Conservation (phyloP, 306 rosid species). For the Citrullus amarus region DNA sequence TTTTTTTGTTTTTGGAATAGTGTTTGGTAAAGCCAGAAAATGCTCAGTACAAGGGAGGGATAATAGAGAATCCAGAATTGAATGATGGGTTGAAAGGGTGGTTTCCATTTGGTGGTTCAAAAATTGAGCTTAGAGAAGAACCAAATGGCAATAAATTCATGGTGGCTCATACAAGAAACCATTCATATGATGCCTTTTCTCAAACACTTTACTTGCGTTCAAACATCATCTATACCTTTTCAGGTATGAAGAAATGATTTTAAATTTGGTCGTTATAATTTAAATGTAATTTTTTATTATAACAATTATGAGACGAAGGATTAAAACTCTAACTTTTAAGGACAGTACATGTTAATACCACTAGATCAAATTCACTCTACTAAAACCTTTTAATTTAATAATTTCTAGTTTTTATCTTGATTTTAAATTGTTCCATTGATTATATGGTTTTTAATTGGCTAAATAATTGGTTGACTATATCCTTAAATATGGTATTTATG, state of each 20-base stretch:
- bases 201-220: slow-evolving; percentile 32
- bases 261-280: too few species aligned
- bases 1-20: slow-evolving; percentile 6
- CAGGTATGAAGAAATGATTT: neutral
- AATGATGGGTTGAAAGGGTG: slow-evolving; percentile 51
- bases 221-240: slow-evolving; percentile 37
- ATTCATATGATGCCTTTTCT: slow-evolving; percentile 32
- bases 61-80: slow-evolving; percentile 54
- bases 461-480: too few species aligned
- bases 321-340: too few species aligned
- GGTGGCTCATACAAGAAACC: slow-evolving; percentile 42
- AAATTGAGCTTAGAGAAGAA: slow-evolving; percentile 23
- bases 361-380: too few species aligned
- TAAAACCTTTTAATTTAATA: too few species aligned
- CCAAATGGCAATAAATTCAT: slow-evolving; percentile 41
- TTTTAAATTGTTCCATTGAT: too few species aligned
- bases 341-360: too few species aligned
- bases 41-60: slow-evolving; percentile 67
- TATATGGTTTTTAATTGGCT: too few species aligned
- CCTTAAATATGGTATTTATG: neutral
- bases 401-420: too few species aligned
- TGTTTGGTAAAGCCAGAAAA: slow-evolving; percentile 39
- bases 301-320: too few species aligned
- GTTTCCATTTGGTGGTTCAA: slow-evolving; percentile 36
- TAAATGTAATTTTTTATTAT: too few species aligned